Evolutionary conservation across 2,329 filamentous ascomycete species (phyloP), one percentile per base, ranked within the genome.

Genomic region (Arthrobotrys conoides): DNA sequence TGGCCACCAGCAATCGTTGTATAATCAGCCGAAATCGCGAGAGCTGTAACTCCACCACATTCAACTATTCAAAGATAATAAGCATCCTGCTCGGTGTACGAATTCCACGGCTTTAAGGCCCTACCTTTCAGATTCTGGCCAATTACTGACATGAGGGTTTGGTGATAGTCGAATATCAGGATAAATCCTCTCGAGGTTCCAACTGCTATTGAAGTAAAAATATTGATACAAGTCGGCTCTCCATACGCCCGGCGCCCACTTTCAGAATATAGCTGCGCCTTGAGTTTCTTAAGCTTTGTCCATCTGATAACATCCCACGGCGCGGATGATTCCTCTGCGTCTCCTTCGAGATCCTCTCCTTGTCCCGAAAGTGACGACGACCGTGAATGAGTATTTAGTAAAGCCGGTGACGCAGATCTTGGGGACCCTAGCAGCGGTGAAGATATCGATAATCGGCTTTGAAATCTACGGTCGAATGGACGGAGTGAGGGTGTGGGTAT

Each of bases 231-330:
- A 0, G 95, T 97, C 24, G 95, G 94, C 48, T 91, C 88, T 30
- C 96, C 96, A 86, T 97, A 98, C 84, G 93, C 97, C 79, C 96
- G 91, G 85, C 91, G 96, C 41, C 94, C 96, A 51, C 91, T 89
- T 84, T 99, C 96, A 1, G 95, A 97, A 84, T 98, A 98, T 2
- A 93, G 90, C 84, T 98, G 93, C 0, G 90, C 90, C 24, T 93
- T 94, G 80, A 99, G 89, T 84, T 96, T 98, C 83, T 91, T 93
- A 72, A 99, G 86, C 83, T 92, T 96, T 0, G 93, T 98, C 96
- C 96, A 99, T 83, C 94, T 89, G 76, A 99, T 92, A 68, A 98
- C 94, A 83, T 99, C 96, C 96, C 96, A 99, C 1, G 96, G 96
- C 4, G 93, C 90, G 69, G 93, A 90, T 2, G 90, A 88, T 0